Evolutionary conservation across 2,329 filamentous ascomycete genomes (phyloP).

Genomic region (Ascochyta fabae): DNA sequence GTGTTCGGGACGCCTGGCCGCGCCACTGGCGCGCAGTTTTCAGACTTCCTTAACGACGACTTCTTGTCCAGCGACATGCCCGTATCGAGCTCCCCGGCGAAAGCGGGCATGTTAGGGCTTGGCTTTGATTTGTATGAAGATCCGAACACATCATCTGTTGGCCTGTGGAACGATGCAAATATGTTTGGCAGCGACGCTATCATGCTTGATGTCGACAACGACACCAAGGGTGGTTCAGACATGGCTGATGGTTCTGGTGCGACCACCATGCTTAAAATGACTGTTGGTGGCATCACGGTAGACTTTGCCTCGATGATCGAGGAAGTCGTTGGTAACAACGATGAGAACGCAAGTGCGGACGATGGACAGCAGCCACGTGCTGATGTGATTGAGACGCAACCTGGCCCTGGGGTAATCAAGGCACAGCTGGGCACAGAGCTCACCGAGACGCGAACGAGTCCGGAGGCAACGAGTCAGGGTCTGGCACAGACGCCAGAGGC

Average conservation of each 20-base stretch:
- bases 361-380: not conserved
- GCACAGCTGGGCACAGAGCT: not conserved
- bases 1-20: slow-evolving; percentile 40
- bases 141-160: slow-evolving; percentile 42
- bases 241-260: slow-evolving; percentile 2
- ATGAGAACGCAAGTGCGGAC: slow-evolving; percentile 8
- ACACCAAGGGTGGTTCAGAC: slow-evolving; percentile 10
- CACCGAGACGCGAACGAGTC: slow-evolving; percentile 7
- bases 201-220: slow-evolving; percentile 26
- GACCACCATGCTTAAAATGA: slow-evolving; percentile 32
- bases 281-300: slow-evolving; percentile 37
- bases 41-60: slow-evolving; percentile 39
- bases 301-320: slow-evolving; percentile 49
- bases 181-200: slow-evolving; percentile 44
- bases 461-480: slow-evolving; percentile 19
- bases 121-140: slow-evolving; percentile 49
- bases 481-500: slow-evolving; percentile 25
- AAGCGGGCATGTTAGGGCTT: slow-evolving; percentile 26
- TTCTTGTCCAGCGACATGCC: slow-evolving; percentile 48
- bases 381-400: not conserved
- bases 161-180: slow-evolving; percentile 42
- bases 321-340: slow-evolving; percentile 40
- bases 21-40: slow-evolving; percentile 29
- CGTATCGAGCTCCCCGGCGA: slow-evolving; percentile 45
- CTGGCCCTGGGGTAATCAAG: not conserved